A percentile compares a stretch with the other conserved stretches of the same genome.
Conservation (phyloP, 2,329 filamentous ascomycete species). For the Neodidymelliopsis sp. region DNA sequence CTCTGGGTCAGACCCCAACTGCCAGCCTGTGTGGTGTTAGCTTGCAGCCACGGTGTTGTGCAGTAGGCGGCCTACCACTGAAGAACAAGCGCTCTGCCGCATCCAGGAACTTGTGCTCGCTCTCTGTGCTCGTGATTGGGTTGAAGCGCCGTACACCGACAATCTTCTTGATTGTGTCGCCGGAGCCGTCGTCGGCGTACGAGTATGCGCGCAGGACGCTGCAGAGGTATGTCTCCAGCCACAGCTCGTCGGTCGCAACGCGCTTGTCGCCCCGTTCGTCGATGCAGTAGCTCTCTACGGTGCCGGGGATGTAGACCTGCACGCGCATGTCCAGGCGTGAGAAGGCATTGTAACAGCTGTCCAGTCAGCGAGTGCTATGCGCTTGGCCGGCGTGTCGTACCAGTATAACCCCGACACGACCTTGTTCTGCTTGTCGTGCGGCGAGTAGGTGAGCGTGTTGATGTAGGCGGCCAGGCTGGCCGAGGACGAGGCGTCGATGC, state of each 20-base stretch:
- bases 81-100: conserved; percentile 96
- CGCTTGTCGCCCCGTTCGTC: conserved; percentile 96
- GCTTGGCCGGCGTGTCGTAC: conserved; percentile 56
- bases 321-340: conserved; percentile 98
- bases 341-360: conserved; percentile 96
- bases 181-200: conserved; percentile 94
- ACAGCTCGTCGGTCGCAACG: conserved; percentile 90
- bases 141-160: conserved; percentile 98
- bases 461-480: conserved; percentile 97
- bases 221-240: conserved; percentile 97
- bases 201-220: conserved; percentile 93
- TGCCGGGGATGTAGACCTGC: conserved; percentile 95
- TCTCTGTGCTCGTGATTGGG: conserved; percentile 96
- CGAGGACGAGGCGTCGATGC: conserved; percentile 95
- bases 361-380: conserved; percentile 38
- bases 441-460: conserved; percentile 93
- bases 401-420: conserved; percentile 95
- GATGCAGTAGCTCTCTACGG: conserved; percentile 95
- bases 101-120: conserved; percentile 93
- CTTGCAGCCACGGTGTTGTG: not conserved
- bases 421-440: conserved; percentile 83
- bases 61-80: conserved; percentile 65
- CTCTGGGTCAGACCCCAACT: conserved; percentile 93
- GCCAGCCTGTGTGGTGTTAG: conserved; percentile 69
- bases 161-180: conserved; percentile 94